Conservation (phyloP, 495 filamentous ascomycete species). For the Sporormia fimetaria region DNA sequence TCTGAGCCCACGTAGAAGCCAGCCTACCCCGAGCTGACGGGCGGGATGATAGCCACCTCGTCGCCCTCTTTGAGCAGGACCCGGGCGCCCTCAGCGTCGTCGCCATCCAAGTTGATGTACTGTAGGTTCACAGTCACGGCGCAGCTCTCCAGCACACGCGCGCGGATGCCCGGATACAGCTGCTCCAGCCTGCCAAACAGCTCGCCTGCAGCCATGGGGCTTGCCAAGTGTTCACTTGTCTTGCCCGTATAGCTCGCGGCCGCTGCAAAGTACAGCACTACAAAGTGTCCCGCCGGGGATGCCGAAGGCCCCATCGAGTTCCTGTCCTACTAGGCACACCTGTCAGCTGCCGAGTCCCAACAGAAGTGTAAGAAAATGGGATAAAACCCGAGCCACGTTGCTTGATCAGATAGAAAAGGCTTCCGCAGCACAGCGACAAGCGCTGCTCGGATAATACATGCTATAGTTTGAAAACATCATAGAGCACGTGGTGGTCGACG, state of each 20-base stretch:
- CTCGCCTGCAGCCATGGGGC: conserved; percentile 23
- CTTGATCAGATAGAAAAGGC: conserved; percentile 12
- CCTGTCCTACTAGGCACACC: too few species aligned
- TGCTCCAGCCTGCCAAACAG: conserved; percentile 66
- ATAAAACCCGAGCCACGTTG: too few species aligned
- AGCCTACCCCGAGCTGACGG: conserved; percentile 73
- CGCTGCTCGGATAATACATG: conserved; percentile 59
- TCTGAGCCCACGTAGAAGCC: too few species aligned
- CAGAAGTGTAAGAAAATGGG: too few species aligned
- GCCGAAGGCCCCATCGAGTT: conserved; percentile 51
- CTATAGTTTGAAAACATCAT: conserved; percentile 41
- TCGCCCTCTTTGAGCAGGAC: conserved; percentile 57
- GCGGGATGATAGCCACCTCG: conserved; percentile 91
- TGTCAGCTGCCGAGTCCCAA: too few species aligned
- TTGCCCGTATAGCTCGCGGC: conserved; percentile 17
- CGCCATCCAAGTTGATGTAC: conserved; percentile 63
- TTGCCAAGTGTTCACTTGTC: conserved; percentile 49
- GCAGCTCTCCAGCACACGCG: conserved; percentile 61
- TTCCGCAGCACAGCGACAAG: conserved; percentile 26
- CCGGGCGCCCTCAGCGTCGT: conserved; percentile 31
- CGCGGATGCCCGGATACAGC: conserved; percentile 66
- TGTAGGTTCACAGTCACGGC: conserved; percentile 78
- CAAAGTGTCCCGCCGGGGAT: conserved; percentile 34
- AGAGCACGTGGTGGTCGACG: too few species aligned
- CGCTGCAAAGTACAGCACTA: conserved; percentile 25